phyloP scores from a whole-genome alignment of 2,329 filamentous ascomycete genomes.

The Penicillium digitatum region DNA sequence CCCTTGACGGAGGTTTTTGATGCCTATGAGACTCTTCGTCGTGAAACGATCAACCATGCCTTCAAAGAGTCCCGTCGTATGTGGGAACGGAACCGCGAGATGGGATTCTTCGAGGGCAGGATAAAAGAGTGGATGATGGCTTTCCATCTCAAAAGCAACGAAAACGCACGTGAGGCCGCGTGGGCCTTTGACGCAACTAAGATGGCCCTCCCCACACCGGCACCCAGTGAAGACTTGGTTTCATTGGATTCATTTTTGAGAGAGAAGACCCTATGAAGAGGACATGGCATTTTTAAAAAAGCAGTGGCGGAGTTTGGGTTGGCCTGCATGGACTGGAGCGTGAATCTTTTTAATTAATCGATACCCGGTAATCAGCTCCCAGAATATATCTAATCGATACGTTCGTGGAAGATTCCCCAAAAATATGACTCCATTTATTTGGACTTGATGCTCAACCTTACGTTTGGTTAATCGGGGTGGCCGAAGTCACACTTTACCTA shows the following conservation, averaged over 20 bases:
- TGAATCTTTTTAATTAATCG: neutral
- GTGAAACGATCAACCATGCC: slow-evolving; percentile 37
- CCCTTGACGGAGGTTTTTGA: slow-evolving; percentile 34
- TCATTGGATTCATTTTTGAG: slow-evolving; percentile 27
- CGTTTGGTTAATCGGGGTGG: neutral
- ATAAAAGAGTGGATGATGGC: slow-evolving; percentile 41
- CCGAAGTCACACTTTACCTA: neutral
- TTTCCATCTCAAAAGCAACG: slow-evolving; percentile 29
- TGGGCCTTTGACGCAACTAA: slow-evolving; percentile 39
- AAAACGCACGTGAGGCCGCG: slow-evolving; percentile 26
- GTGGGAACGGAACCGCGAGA: slow-evolving; percentile 41
- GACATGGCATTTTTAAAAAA: neutral
- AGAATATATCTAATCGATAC: neutral
- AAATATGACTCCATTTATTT: neutral
- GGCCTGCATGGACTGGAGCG: slow-evolving; percentile 16
- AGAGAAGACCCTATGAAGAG: slow-evolving; percentile 10
- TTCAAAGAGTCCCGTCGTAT: slow-evolving; percentile 40
- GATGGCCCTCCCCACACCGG: slow-evolving; percentile 29
- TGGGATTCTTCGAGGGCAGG: slow-evolving; percentile 34
- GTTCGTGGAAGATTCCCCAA: neutral
- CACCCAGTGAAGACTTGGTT: slow-evolving; percentile 22
- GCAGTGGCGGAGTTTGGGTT: slow-evolving; percentile 8
- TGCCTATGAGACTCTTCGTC: slow-evolving; percentile 39
- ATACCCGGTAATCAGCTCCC: slow-evolving; percentile 2
- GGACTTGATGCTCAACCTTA: neutral